phyloP scores from a whole-genome alignment of 2,329 filamentous ascomycete genomes.

The Neocucurbitaria cava region DNA sequence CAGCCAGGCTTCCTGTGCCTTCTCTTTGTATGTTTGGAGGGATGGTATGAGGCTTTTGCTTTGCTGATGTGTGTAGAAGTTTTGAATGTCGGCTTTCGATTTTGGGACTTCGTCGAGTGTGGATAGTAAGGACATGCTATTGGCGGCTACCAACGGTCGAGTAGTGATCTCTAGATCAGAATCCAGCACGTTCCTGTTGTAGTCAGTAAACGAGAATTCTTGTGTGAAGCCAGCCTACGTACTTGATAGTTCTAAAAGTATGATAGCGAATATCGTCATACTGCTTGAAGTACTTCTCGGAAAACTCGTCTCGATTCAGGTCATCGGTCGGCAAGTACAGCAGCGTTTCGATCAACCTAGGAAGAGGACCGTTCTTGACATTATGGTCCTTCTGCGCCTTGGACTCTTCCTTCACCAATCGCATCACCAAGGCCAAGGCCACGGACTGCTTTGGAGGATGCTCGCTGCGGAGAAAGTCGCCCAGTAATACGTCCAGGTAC shows the following conservation, averaged over 20 bases:
- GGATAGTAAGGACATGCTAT: constrained; percentile 68
- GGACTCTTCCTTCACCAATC: constrained; percentile 77
- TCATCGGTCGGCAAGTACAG: constrained; percentile 65
- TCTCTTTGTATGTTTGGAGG: constrained; percentile 74
- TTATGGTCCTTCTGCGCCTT: constrained; percentile 57
- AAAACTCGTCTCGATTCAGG: constrained; percentile 73
- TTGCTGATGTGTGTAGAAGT: constrained; percentile 72
- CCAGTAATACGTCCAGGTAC: constrained; percentile 69
- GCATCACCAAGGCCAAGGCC: constrained; percentile 81
- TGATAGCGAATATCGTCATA: constrained; percentile 87
- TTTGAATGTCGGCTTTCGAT: constrained; percentile 69
- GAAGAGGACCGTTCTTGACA: constrained; percentile 74
- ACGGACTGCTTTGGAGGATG: constrained; percentile 70
- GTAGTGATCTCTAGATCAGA: constrained; percentile 32
- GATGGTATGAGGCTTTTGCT: constrained; percentile 68
- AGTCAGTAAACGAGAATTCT: constrained; percentile 1
- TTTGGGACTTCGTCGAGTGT: constrained; percentile 74
- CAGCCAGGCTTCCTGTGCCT: constrained; percentile 87
- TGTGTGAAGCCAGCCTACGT: constrained; percentile 47
- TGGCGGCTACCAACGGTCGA: constrained; percentile 49
- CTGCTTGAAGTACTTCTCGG: constrained; percentile 77
- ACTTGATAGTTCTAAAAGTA: constrained; percentile 78
- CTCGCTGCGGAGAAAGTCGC: constrained; percentile 63
- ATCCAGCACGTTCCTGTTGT: constrained; percentile 31
- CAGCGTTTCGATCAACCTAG: constrained; percentile 68